phyloP scores from a whole-genome alignment of 345 rosid species.

The Hibiscus trionum region DNA sequence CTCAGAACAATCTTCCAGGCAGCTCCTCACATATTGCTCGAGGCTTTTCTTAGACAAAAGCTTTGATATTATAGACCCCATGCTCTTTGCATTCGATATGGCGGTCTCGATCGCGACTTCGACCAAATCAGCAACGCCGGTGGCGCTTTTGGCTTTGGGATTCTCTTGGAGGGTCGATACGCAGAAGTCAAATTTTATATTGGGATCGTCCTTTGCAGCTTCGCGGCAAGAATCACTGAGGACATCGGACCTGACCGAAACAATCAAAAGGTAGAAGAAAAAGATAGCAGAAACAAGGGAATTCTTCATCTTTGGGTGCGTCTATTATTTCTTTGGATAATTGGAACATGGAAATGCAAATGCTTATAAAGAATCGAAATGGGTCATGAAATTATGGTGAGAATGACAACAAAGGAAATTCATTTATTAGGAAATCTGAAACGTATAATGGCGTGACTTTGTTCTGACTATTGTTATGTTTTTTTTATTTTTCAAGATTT shows the following conservation, averaged over 20 bases:
- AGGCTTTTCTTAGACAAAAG: constrained; percentile 11
- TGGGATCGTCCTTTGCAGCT: constrained; percentile 24
- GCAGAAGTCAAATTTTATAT: constrained; percentile 25
- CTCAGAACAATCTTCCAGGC: constrained; percentile 29
- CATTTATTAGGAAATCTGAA: background rate
- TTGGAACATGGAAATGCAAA: too few relatives aligned
- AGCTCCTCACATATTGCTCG: constrained; percentile 5
- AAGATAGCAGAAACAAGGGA: background rate
- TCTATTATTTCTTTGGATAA: background rate
- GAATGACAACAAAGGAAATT: background rate
- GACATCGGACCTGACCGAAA: constrained; percentile 9
- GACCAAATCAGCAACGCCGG: constrained; percentile 18
- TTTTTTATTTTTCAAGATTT: background rate
- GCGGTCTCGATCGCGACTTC: constrained; percentile 15
- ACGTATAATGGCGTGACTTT: background rate
- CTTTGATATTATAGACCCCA: constrained; percentile 7
- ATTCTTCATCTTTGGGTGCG: background rate
- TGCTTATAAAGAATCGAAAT: background rate
- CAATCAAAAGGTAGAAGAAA: constrained; percentile 6
- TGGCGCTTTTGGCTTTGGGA: constrained; percentile 22
- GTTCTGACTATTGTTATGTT: background rate
- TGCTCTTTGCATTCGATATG: constrained; percentile 19
- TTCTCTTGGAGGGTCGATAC: constrained; percentile 19
- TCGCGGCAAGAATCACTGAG: constrained; percentile 24
- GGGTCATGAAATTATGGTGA: background rate